Evolutionary conservation across 2,329 filamentous ascomycete species (phyloP).

Genomic region (Penicillium capsulatum): DNA sequence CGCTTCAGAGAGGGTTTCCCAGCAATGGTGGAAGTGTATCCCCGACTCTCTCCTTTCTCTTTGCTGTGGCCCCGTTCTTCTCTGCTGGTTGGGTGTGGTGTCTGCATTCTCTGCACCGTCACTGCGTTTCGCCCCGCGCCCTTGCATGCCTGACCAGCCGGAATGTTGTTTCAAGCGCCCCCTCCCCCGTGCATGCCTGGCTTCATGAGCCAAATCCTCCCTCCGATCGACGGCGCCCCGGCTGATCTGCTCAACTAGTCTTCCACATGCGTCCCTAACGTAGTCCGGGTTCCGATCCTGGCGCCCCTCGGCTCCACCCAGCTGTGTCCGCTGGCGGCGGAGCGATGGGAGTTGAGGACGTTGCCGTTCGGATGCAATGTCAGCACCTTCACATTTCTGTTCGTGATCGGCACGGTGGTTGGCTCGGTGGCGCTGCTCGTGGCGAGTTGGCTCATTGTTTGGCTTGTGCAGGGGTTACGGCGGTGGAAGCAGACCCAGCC

Average conservation of each 20-base stretch:
- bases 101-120: conserved; percentile 2
- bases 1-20: no score
- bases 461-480: conserved; percentile 13
- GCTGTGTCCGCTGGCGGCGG: conserved; percentile 41
- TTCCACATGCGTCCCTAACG: conserved; percentile 40
- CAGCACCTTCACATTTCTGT: conserved; percentile 40
- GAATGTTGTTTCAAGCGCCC: conserved; percentile 8
- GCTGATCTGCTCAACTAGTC: conserved; percentile 23
- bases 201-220: not conserved
- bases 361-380: conserved; percentile 39
- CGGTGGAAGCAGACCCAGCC: conserved; percentile 12
- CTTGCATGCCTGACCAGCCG: conserved; percentile 5
- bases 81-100: not conserved
- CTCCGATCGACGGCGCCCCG: no score
- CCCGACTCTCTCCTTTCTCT: no score
- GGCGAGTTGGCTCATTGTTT: conserved; percentile 16
- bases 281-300: conserved; percentile 34
- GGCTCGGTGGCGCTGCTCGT: conserved; percentile 26
- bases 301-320: conserved; percentile 32
- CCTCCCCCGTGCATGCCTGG: not conserved
- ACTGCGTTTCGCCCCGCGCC: not conserved
- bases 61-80: not conserved
- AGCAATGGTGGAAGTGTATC: no score
- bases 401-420: conserved; percentile 30
- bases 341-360: conserved; percentile 43